Conservation (phyloP, 2,329 filamentous ascomycete species). For the Didymosphaeria variabile region DNA sequence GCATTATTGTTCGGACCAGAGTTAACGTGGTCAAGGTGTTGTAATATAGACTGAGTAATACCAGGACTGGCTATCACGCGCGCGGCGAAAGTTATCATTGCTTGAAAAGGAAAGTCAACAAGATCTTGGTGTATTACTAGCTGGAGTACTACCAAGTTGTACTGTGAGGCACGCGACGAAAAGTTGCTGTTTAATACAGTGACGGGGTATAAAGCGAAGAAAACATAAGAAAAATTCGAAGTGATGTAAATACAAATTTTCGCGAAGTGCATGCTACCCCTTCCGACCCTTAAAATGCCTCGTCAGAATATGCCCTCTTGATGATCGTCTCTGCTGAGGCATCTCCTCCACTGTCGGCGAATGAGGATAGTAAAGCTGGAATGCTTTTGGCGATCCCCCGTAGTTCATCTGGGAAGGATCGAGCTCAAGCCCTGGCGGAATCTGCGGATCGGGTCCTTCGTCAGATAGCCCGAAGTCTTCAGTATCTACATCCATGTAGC, state of each 20-base stretch:
- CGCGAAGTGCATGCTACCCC: not conserved
- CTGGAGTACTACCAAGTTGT: not conserved
- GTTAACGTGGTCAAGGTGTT: no score
- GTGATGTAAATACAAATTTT: not conserved
- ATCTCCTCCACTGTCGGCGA: not conserved
- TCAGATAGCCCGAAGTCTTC: conserved; percentile 35
- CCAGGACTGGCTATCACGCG: no score
- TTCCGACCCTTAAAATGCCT: conserved; percentile 9
- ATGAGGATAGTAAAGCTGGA: conserved; percentile 9
- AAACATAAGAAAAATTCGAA: not conserved
- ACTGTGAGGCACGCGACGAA: not conserved
- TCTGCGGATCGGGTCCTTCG: conserved; percentile 13
- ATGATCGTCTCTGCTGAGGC: not conserved
- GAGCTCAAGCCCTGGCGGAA: conserved; percentile 6
- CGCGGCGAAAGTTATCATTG: no score
- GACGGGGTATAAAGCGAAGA: not conserved
- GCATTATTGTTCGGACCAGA: no score
- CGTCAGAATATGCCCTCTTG: conserved; percentile 6
- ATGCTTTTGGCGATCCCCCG: conserved; percentile 1
- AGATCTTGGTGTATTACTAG: not conserved
- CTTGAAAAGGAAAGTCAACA: not conserved
- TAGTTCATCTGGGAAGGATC: conserved; percentile 7
- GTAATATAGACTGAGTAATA: no score
- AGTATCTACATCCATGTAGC: conserved; percentile 49
- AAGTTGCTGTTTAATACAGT: not conserved